Conservation (phyloP, 2,329 filamentous ascomycete genomes). For the Aureobasidium sp. region DNA sequence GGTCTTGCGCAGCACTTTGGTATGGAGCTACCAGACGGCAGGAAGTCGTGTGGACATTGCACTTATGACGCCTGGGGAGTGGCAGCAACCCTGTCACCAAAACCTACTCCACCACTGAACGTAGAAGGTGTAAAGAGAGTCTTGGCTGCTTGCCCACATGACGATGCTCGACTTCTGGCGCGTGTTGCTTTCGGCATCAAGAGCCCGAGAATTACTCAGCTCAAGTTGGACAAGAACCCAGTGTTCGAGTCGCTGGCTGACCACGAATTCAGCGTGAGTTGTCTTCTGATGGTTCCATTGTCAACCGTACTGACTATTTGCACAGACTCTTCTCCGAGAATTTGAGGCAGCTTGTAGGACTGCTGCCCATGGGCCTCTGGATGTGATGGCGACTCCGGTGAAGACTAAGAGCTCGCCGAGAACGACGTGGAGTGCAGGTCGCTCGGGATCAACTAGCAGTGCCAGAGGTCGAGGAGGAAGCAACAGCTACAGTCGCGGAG, state of each 20-base stretch:
- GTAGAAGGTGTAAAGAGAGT: slow-evolving; percentile 36
- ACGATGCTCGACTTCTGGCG: slow-evolving; percentile 54
- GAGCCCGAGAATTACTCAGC: slow-evolving; percentile 47
- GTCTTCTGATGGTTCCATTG: rapidly evolving
- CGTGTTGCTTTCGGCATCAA: slow-evolving; percentile 56
- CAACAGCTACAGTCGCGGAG: background rate
- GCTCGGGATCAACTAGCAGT: background rate
- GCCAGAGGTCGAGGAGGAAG: background rate
- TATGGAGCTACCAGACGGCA: slow-evolving; percentile 41
- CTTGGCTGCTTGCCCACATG: slow-evolving; percentile 38
- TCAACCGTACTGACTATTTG: background rate
- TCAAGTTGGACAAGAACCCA: slow-evolving; percentile 41
- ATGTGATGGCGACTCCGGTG: background rate
- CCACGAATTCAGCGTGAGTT: slow-evolving; percentile 46
- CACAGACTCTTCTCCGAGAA: background rate
- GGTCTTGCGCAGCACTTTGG: slow-evolving; percentile 53
- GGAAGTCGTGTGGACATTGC: slow-evolving; percentile 49
- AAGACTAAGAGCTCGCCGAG: background rate
- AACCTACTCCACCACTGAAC: slow-evolving; percentile 36
- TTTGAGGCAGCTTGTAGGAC: slow-evolving; percentile 9
- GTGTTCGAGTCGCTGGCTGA: slow-evolving; percentile 50
- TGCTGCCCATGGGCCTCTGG: slow-evolving; percentile 2
- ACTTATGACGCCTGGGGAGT: slow-evolving; percentile 37
- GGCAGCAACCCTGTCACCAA: slow-evolving; percentile 30
- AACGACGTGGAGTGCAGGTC: background rate